Conservation (phyloP, 139 green algal species). For the Nannochloris sp. region DNA sequence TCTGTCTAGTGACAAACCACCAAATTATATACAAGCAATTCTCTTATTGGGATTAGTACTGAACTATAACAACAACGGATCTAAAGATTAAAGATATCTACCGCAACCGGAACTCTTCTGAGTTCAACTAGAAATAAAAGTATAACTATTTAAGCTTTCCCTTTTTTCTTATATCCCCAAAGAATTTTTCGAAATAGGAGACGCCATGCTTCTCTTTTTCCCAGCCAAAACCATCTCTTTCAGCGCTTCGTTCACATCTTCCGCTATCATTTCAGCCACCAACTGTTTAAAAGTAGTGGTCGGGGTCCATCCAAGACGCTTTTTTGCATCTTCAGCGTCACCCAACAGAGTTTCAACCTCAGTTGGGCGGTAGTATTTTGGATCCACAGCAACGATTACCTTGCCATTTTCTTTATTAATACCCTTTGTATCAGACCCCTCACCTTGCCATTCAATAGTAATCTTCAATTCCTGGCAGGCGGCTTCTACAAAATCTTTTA, state of each 20-base stretch:
- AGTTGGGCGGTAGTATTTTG: slow-evolving; percentile 62
- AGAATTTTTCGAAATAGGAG: no score
- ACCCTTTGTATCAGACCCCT: slow-evolving; percentile 17
- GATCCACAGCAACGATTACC: slow-evolving; percentile 28
- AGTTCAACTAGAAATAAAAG: no score
- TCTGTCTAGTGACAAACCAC: no score
- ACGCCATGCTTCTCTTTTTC: no score
- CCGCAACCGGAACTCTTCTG: no score
- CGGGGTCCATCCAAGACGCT: slow-evolving; percentile 47
- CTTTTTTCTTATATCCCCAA: no score
- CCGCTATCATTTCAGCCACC: slow-evolving; percentile 65
- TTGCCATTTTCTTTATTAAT: slow-evolving; percentile 1
- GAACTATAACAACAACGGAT: no score
- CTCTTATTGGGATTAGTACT: no score
- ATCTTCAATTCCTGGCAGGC: slow-evolving; percentile 35
- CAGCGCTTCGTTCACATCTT: slow-evolving; percentile 40
- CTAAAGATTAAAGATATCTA: no score
- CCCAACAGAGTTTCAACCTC: slow-evolving; percentile 70
- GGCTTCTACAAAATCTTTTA: slow-evolving; percentile 40
- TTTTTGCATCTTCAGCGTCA: slow-evolving; percentile 47
- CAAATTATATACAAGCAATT: no score
- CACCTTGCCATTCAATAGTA: slow-evolving; percentile 39
- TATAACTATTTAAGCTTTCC: no score
- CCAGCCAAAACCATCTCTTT: no score
- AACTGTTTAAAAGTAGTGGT: slow-evolving; percentile 45